phyloP scores from a whole-genome alignment of 306 rosid genomes.

The Senna tora region DNA sequence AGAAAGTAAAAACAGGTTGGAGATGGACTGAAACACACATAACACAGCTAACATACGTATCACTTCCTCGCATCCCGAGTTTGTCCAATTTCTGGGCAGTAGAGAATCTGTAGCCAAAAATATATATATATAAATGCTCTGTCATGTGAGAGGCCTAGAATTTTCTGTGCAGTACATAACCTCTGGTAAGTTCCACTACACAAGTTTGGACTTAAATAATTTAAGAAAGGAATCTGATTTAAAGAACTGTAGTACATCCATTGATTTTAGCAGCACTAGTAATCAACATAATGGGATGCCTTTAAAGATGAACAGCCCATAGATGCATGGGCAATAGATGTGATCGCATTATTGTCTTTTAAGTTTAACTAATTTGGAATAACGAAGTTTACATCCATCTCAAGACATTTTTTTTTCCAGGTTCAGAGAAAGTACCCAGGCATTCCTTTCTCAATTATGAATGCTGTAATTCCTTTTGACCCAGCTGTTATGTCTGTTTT shows the following conservation, averaged over 20 bases:
- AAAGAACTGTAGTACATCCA: conserved; percentile 17
- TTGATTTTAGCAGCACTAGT: conserved; percentile 25
- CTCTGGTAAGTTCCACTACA: neutral
- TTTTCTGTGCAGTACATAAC: neutral
- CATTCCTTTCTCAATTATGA: conserved; percentile 95
- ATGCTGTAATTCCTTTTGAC: conserved; percentile 95
- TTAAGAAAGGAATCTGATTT: conserved; percentile 1
- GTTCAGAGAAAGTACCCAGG: conserved; percentile 68
- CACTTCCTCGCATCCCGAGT: conserved; percentile 99
- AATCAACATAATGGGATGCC: conserved; percentile 8
- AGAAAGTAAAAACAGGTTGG: conserved; percentile 7
- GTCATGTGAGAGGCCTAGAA: conserved; percentile 16
- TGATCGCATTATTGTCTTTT: conserved; percentile 23
- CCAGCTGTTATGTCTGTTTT: conserved; percentile 82
- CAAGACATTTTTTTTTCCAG: conserved; percentile 36
- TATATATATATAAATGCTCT: neutral
- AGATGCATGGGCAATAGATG: conserved; percentile 11
- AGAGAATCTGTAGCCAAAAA: conserved; percentile 70
- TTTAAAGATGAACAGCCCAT: conserved; percentile 22
- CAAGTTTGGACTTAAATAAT: conserved; percentile 5
- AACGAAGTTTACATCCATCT: conserved; percentile 16
- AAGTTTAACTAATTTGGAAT: conserved; percentile 24
- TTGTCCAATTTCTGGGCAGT: conserved; percentile 96
- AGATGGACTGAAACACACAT: conserved; percentile 22
- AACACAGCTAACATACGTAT: conserved; percentile 69